Base-by-base conservation (phyloP, 2,329 filamentous ascomycete genomes). In the Fusarium keratoplasticum region DNA sequence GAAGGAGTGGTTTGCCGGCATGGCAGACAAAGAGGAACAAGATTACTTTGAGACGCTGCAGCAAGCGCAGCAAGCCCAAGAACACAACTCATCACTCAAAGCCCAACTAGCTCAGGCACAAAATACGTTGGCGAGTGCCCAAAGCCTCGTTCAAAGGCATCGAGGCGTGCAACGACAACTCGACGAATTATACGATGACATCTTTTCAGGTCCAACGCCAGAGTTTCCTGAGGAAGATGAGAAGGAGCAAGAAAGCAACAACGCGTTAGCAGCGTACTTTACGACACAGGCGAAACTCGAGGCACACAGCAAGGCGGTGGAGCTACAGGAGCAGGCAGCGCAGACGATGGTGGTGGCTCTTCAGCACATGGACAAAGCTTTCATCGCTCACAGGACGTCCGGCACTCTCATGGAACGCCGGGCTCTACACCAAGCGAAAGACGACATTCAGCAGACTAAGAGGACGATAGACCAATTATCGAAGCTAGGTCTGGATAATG, bases 1-100 rank as follows among this genome's bases (percentile, higher is more conserved):
- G 70, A 83, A 83, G 47, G 86, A 78, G 4, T 74, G 76, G 10
- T 81, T 80, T 58, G 80, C 82, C 18, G 83, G 83, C n/a, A 84
- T 83, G 59, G 86, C 87, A 16, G 83, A 84, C 58, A 88, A 87
- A 70, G 88, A 90, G 78, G 88, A 90, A 77, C 80, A 82, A 50
- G 88, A 90, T 70, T 90, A 89, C 77, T 83, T 88, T 29, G 85
- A 88, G 54, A 88, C 85, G 0, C 82, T 89, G 55, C 85, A 89
- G 67, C 79, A 85, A 33, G 83, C 87, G 66, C 83, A 87, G 27
- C 82, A 85, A 27, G 84, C 86, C 47, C 83, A 85, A 54, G 83
- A 85, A 42, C 76, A 83, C 58, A 82, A 85, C 40, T 81, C 83
- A 2, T 80, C 82, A 61, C 75, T 90, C 4, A 79, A 81, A 6